These are phyloP conservation scores for Artemisia tridentata DNA, from an alignment of 129 eudicot genomes.

Conservation along the genomic window DNA sequence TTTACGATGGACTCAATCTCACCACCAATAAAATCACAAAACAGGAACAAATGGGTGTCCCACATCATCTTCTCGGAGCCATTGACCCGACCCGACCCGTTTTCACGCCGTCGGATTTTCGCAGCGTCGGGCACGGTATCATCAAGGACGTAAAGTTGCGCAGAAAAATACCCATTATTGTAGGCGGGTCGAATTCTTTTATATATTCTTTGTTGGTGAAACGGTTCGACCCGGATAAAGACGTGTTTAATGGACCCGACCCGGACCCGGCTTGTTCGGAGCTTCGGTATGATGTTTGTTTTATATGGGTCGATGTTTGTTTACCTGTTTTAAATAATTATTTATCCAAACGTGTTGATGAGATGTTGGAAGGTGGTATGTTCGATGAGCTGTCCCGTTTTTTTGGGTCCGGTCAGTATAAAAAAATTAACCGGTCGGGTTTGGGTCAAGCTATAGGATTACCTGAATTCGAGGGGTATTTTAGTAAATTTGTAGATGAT, in stretches of 20 bases:
- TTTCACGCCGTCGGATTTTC: constrained; percentile 51
- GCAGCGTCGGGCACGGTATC: constrained; percentile 32
- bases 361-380: constrained; percentile 86
- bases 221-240: constrained; percentile 41
- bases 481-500: constrained; percentile 2
- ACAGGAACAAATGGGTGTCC: constrained; percentile 45
- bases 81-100: constrained; percentile 42
- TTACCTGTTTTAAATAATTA: constrained; percentile 53
- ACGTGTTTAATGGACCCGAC: constrained; percentile 40
- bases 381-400: constrained; percentile 55
- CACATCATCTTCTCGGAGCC: constrained; percentile 70
- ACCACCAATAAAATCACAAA: constrained; percentile 79
- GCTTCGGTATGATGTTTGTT: constrained; percentile 64
- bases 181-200: constrained; percentile 86
- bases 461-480: constrained; percentile 62
- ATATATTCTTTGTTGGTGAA: constrained; percentile 56
- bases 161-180: constrained; percentile 49
- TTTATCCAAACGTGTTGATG: constrained; percentile 65
- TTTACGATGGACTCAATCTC: constrained; percentile 57
- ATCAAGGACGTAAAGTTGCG: constrained; percentile 42
- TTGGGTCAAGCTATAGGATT: constrained; percentile 66
- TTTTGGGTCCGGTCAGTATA: constrained; percentile 29
- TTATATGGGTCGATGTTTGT: constrained; percentile 64
- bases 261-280: constrained; percentile 33
- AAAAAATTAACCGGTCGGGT: constrained; percentile 37